A percentile compares a stretch with the other conserved stretches of the same genome.
phyloP scores from a whole-genome alignment of 2,329 filamentous ascomycete genomes.

The Fusarium sambucinum region DNA sequence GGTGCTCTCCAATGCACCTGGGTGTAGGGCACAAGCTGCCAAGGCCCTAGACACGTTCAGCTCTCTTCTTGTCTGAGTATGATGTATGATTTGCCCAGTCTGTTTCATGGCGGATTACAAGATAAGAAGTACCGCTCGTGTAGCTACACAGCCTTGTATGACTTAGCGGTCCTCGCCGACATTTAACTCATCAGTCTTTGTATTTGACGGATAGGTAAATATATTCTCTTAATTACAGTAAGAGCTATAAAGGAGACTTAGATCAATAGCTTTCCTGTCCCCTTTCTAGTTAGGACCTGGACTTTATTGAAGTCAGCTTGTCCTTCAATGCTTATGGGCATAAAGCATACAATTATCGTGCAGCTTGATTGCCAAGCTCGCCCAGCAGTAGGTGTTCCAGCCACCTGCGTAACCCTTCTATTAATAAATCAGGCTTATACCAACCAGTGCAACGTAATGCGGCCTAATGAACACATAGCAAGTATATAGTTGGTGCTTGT shows the following conservation, averaged over 20 bases:
- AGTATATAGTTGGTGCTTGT: too few species aligned
- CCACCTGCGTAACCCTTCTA: background rate
- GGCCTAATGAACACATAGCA: too few species aligned
- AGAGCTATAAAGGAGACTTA: background rate
- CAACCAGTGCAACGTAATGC: too few species aligned
- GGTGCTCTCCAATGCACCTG: fast-evolving
- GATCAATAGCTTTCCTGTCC: fast-evolving
- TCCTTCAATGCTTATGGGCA: background rate
- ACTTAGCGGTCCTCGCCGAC: too few species aligned
- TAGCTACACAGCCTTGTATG: background rate
- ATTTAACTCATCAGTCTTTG: too few species aligned
- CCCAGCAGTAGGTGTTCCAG: background rate
- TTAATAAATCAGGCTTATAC: background rate
- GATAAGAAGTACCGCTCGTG: background rate
- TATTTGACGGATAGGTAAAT: too few species aligned
- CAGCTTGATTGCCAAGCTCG: background rate
- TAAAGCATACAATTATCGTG: background rate
- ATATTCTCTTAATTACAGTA: too few species aligned
- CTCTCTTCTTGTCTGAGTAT: background rate
- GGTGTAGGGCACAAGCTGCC: fast-evolving
- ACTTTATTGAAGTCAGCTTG: too few species aligned
- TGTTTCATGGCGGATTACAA: background rate
- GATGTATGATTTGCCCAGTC: background rate
- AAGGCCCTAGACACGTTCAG: fast-evolving
- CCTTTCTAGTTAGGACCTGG: background rate